A percentile compares a stretch with the other conserved stretches of the same genome.
Evolutionary conservation across 2,329 filamentous ascomycete genomes (phyloP).

Genomic region (Alternaria burnsii): DNA sequence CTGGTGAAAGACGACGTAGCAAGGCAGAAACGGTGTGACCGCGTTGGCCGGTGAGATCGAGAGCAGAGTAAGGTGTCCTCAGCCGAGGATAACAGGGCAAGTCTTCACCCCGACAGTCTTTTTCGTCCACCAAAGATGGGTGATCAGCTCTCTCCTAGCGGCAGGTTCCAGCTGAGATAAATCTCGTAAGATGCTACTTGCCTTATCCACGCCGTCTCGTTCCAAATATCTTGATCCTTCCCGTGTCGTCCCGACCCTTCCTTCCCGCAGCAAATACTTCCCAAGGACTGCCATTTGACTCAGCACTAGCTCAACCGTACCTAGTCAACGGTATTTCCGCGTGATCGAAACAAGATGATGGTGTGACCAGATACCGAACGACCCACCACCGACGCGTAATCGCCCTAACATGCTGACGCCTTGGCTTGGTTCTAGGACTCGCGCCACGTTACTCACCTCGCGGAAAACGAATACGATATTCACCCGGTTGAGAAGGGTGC

Average conservation of each 20-base stretch:
- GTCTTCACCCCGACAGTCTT: not conserved
- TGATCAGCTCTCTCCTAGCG: not conserved
- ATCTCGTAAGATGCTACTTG: conserved; percentile 18
- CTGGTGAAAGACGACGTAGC: not conserved
- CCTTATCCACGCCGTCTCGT: conserved; percentile 8
- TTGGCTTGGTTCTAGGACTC: conserved; percentile 7
- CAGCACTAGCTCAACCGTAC: not conserved
- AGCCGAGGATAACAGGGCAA: not conserved
- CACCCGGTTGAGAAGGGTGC: conserved; percentile 8
- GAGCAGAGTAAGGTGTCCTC: not conserved
- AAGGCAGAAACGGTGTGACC: not conserved
- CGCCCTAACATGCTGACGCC: conserved; percentile 7
- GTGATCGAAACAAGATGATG: not conserved
- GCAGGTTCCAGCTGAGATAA: not conserved
- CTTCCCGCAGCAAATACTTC: conserved; percentile 3
- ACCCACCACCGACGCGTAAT: conserved; percentile 5
- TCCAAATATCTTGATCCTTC: conserved; percentile 6
- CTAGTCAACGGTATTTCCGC: not conserved
- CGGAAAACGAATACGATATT: conserved; percentile 13
- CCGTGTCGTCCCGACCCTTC: conserved; percentile 13
- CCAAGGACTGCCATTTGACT: not conserved
- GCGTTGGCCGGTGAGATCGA: not conserved
- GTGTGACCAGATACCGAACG: not conserved
- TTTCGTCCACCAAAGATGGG: not conserved
- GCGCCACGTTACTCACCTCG: conserved; percentile 5